These are phyloP conservation scores for Nymphaea colorata DNA, from an alignment of 164 flowering plant species.

Conservation along the genomic window DNA sequence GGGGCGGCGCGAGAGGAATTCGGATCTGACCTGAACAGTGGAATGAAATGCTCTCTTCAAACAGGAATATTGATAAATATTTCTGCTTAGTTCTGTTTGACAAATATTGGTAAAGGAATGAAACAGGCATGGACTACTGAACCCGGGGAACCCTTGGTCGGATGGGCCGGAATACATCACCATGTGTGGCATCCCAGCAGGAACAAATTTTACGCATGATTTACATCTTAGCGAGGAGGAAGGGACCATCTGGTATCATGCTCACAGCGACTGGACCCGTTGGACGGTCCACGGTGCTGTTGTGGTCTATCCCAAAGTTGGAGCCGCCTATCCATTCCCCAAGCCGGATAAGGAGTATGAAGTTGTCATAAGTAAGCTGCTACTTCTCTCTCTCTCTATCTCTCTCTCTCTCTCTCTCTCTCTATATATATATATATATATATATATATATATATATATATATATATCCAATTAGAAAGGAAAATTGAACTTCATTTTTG, in stretches of 20 bases:
- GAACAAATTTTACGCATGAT: conserved; percentile 21
- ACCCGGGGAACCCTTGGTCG: conserved; percentile 40
- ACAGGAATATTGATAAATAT: too few relatives aligned
- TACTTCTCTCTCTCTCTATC: too few relatives aligned
- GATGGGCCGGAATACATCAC: conserved; percentile 47
- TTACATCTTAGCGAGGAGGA: conserved; percentile 21
- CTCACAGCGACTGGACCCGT: conserved; percentile 43
- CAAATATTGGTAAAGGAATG: too few relatives aligned
- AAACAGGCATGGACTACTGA: conserved; percentile 24
- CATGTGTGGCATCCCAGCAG: conserved; percentile 36
- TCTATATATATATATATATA: too few relatives aligned
- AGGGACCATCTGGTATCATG: conserved; percentile 55
- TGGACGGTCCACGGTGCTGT: conserved; percentile 8
- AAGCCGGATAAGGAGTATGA: conserved; percentile 14
- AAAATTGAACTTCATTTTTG: too few relatives aligned
- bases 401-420: too few relatives aligned
- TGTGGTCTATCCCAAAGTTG: conserved; percentile 8
- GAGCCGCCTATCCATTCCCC: conserved; percentile 12
- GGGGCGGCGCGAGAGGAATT: too few relatives aligned
- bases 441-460: too few relatives aligned
- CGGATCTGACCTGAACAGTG: too few relatives aligned
- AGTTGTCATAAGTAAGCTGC: conserved; percentile 4
- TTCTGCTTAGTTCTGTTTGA: too few relatives aligned
- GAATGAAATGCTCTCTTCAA: too few relatives aligned
- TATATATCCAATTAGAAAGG: too few relatives aligned